Evolutionary conservation across 345 rosid genomes (phyloP), one percentile per base, ranked within the genome.

Genomic region (Heritiera littoralis): DNA sequence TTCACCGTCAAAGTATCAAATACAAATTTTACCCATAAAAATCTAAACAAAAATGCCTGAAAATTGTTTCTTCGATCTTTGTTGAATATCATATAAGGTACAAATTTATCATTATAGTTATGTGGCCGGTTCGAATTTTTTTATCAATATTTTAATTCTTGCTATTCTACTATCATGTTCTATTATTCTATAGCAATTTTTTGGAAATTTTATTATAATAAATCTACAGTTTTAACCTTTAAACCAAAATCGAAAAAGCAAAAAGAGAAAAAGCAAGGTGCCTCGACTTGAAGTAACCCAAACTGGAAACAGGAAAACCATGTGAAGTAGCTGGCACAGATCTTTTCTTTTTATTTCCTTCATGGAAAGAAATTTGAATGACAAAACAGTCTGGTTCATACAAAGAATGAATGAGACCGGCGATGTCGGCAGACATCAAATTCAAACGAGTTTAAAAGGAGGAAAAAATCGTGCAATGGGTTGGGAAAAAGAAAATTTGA

Each of bases 381-480:
- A 64, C 68, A 13, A 23, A 64, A 64, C 32, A 64, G n/a, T 35
- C 6, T 14, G 68, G 68, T 64, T 64, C 18, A 64, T 64, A 13
- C 5, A 35, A 13, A 5, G 7, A 30, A 58, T 2, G 13, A 28
- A 10, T 12, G 40, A 0, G 15, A 14, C 11, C 1, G 28, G 20
- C 32, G 46, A 72, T 10, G 76, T 72, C 64, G 76, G 76, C 64
- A 72, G 54, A 5, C 17, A 18, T 54, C 76, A 52, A 9, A 17
- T 72, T 72, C 76, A 54, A 30, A 15, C 45, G 5, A 28, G 41
- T 51, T 30, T 32, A 8, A 54, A 52, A 35, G 15, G 35, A 5
- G 61, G 14, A 17, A 17, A 51, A 69, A 20, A 45, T 69, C 15
- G 55, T 46, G 13, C 9, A 20, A 12, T 46, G 6, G 15, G 23